Conservation (phyloP, 1,139 yeast genomes). For the Yamadazyma triangularis region DNA sequence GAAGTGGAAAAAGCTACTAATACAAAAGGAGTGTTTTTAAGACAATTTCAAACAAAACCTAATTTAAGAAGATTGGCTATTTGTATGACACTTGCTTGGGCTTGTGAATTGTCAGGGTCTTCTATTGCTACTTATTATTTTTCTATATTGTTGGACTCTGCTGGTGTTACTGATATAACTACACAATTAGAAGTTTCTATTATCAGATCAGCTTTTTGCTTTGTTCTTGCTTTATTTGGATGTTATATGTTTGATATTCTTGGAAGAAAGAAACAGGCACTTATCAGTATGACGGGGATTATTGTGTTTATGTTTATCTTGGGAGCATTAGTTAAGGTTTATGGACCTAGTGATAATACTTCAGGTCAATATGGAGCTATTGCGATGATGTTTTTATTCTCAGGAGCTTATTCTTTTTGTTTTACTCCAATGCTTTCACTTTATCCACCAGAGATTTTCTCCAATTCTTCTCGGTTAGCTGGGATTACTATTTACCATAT, state of each 20-base stretch:
- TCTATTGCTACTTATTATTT: slow-evolving; percentile 1
- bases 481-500: slow-evolving; percentile 3
- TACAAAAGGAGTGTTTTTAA: slow-evolving; percentile 5
- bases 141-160: slow-evolving; percentile 1
- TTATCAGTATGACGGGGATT: slow-evolving; percentile 4
- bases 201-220: slow-evolving; percentile 1
- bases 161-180: slow-evolving; percentile 1
- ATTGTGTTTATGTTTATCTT: slow-evolving; percentile 2
- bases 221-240: slow-evolving; percentile 3
- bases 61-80: slow-evolving; percentile 1
- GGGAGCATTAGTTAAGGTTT: slow-evolving; percentile 4
- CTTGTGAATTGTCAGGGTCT: slow-evolving; percentile 1
- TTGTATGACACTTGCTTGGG: not conserved
- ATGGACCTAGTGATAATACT: slow-evolving; percentile 3
- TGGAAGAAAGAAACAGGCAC: slow-evolving; percentile 5
- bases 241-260: slow-evolving; percentile 2
- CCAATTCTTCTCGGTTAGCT: slow-evolving; percentile 1
- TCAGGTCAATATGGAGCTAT: slow-evolving; percentile 5
- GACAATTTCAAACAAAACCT: slow-evolving; percentile 1
- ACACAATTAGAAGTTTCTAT: slow-evolving; percentile 1
- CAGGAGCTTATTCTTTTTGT: slow-evolving; percentile 6
- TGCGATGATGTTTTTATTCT: slow-evolving; percentile 7
- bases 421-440: slow-evolving; percentile 5
- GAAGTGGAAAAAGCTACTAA: slow-evolving; percentile 5
- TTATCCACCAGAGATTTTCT: slow-evolving; percentile 4